Percentiles rank a stretch among this genome's conserved stretches.
Conservation (phyloP, 208 protist genomes). For the Leishmania lainsoni region DNA sequence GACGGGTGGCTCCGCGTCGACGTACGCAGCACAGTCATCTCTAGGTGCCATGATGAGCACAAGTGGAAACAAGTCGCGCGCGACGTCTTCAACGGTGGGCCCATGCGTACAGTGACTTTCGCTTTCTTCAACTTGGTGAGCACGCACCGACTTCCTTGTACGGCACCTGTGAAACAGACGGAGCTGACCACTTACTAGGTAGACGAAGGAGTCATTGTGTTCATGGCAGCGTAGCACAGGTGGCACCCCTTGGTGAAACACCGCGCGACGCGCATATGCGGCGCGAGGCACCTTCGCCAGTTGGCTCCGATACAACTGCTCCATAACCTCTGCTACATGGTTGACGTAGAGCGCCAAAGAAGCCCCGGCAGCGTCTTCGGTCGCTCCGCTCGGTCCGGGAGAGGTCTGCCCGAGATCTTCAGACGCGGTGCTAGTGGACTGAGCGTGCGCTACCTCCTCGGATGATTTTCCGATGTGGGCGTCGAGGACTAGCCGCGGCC, state of each 20-base stretch:
- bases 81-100: slow-evolving; percentile 1
- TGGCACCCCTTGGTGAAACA: slow-evolving; percentile 40
- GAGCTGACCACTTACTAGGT: slow-evolving; percentile 15
- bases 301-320: slow-evolving; percentile 27
- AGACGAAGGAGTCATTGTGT: slow-evolving; percentile 15
- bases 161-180: slow-evolving; percentile 14
- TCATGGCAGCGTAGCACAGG: slow-evolving; percentile 41
- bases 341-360: background rate
- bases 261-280: slow-evolving; percentile 29
- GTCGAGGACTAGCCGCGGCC: slow-evolving; percentile 56
- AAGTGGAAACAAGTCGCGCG: slow-evolving; percentile 23
- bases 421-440: background rate
- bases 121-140: background rate
- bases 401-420: background rate
- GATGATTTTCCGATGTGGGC: slow-evolving; percentile 24
- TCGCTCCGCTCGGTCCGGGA: background rate
- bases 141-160: background rate
- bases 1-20: slow-evolving; percentile 19
- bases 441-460: background rate
- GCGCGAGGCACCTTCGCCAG: slow-evolving; percentile 25
- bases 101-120: slow-evolving; percentile 8
- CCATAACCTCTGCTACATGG: slow-evolving; percentile 3
- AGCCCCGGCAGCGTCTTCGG: background rate
- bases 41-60: slow-evolving; percentile 26
- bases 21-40: slow-evolving; percentile 10